Evolutionary conservation across 1,139 yeast genomes (phyloP).

Genomic region (Pichia sp.): DNA sequence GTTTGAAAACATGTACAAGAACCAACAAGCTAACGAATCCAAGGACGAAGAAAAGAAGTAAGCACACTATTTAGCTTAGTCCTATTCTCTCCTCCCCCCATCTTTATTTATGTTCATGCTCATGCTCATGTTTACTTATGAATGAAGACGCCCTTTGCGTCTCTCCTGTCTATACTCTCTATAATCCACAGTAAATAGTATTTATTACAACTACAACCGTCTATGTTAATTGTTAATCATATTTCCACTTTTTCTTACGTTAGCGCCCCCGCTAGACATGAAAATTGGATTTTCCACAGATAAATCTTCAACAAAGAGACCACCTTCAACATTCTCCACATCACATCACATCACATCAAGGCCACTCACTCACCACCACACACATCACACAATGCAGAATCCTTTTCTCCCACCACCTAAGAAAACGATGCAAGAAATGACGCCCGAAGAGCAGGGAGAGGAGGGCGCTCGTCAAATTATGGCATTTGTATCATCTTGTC

Average conservation of each 20-base stretch:
- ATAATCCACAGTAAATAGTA: no score
- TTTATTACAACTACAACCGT: no score
- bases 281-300: no score
- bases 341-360: no score
- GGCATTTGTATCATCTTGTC: slow-evolving; percentile 84
- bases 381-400: slow-evolving; percentile 29
- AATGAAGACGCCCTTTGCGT: neutral
- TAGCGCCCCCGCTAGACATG: no score
- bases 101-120: neutral
- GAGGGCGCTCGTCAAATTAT: slow-evolving; percentile 84
- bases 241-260: no score
- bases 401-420: slow-evolving; percentile 28
- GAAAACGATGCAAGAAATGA: slow-evolving; percentile 61
- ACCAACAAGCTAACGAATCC: slow-evolving; percentile 28
- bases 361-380: no score
- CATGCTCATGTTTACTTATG: neutral
- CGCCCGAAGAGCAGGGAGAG: slow-evolving; percentile 89
- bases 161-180: no score
- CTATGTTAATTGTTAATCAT: no score
- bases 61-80: no score
- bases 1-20: slow-evolving; percentile 95
- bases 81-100: neutral
- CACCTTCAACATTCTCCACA: no score
- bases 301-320: no score
- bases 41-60: slow-evolving; percentile 11